Conservation (phyloP, 2,329 filamentous ascomycete species). For the Pseudogymnoascus sp. region DNA sequence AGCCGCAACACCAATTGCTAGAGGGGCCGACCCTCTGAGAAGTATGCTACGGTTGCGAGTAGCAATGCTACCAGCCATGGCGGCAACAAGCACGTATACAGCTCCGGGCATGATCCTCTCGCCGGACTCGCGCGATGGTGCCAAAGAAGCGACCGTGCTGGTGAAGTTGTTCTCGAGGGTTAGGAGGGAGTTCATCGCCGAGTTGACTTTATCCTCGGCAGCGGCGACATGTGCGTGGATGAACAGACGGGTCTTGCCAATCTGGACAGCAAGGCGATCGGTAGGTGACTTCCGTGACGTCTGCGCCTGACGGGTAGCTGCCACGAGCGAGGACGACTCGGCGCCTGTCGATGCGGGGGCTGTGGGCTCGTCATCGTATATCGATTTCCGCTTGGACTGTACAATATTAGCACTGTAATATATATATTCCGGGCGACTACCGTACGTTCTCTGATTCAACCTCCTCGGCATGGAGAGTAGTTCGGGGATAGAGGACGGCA, state of each 20-base stretch:
- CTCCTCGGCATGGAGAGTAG: conserved; percentile 40
- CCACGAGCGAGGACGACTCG: conserved; percentile 26
- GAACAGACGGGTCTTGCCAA: conserved; percentile 71
- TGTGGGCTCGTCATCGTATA: conserved; percentile 62
- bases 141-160: conserved; percentile 77
- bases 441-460: conserved; percentile 22
- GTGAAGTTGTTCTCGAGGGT: conserved; percentile 84
- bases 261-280: conserved; percentile 76
- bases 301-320: conserved; percentile 30
- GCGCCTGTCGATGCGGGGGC: conserved; percentile 25
- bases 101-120: conserved; percentile 84
- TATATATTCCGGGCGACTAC: neutral
- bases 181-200: conserved; percentile 70
- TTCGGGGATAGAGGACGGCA: conserved; percentile 38
- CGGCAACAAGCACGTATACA: conserved; percentile 86
- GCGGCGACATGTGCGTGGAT: conserved; percentile 66
- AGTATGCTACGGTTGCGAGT: conserved; percentile 80
- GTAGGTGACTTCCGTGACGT: conserved; percentile 48
- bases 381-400: conserved; percentile 53
- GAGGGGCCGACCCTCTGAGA: conserved; percentile 66
- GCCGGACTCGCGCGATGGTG: conserved; percentile 73
- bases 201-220: conserved; percentile 77
- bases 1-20: conserved; percentile 72
- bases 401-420: neutral
- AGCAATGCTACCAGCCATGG: conserved; percentile 91